Base-by-base conservation (phyloP, 495 filamentous ascomycete species). In the Annulohypoxylon moriforme region DNA sequence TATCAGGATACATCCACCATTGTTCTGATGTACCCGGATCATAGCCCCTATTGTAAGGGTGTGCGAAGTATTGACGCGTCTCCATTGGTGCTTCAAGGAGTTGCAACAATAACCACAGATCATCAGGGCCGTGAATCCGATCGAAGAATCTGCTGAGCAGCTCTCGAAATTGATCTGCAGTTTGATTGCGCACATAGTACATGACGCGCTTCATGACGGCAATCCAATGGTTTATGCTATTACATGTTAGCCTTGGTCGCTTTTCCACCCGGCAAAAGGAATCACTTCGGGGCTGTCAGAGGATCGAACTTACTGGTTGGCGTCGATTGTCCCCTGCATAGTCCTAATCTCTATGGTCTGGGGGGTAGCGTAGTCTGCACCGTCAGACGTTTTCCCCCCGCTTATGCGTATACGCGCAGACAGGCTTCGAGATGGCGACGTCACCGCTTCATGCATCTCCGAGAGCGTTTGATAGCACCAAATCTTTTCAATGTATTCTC, bases 251-350 rank as follows among this genome's bases (percentile, higher is more conserved):
- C 60, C 60, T 64, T 16, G 64, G 46, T 29, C 24, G 38, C 18
- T 14, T 33, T 16, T n/a, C 50, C 16, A 36, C 38, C 22, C 9
- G 7, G 8, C 5, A 16, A 16, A 31, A 14, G 20, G 20, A n/a
- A 10, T n/a, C n/a, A n/a, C n/a, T n/a, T n/a, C n/a, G n/a, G n/a
- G n/a, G n/a, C n/a, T n/a, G 44, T 46, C 4, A 6, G 20, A 29
- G 40, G 5, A 11, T 42, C 7, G 31, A 0, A 66, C 68, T 66
- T 71, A 71, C 68, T 75, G 70, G 20, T 67, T 55, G 11, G 58
- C 70, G 36, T 75, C 73, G n/a, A 75, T 27, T n/a, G 73, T 75
- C 1, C 73, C 73, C 1, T 75, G 73, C 73, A 75, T 75, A 10
- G 61, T 70, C 34, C 73, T 65, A 44, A 69, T 29, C 49, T 75